Conservation (phyloP, 2,329 filamentous ascomycete species). For the Sporothrix euskadiensis region DNA sequence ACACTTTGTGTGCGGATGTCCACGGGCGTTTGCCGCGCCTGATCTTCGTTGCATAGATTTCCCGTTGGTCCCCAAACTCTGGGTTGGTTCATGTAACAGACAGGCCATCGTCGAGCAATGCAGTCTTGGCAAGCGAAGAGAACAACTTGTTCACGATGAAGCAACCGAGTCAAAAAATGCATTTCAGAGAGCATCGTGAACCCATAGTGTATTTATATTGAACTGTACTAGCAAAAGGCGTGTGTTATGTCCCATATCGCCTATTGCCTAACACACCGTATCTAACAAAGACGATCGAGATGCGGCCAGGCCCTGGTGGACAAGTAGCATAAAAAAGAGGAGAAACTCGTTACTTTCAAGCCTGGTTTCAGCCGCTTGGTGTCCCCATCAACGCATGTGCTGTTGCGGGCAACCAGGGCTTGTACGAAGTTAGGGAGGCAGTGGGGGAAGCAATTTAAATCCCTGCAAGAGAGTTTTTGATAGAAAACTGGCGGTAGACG, state of each 20-base stretch:
- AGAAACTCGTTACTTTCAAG: background rate
- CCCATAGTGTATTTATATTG: background rate
- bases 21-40: background rate
- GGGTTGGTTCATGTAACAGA: background rate
- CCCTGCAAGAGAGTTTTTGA: background rate
- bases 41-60: slow-evolving; percentile 1
- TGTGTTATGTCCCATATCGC: background rate
- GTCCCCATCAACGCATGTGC: slow-evolving; percentile 13
- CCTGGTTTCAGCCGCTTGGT: slow-evolving; percentile 15
- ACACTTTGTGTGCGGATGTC: background rate
- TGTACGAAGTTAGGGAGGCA: background rate
- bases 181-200: background rate
- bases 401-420: background rate
- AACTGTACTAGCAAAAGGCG: background rate
- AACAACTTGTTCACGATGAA: background rate
- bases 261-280: background rate
- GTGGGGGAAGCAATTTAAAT: slow-evolving; percentile 21
- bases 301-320: background rate
- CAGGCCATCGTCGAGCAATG: background rate
- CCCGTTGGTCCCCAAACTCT: background rate
- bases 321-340: background rate
- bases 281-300: background rate
- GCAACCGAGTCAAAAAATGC: background rate
- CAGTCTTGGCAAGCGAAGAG: background rate
- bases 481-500: background rate